Base-by-base conservation (phyloP, 345 rosid species). In the Nasturtium officinale region DNA sequence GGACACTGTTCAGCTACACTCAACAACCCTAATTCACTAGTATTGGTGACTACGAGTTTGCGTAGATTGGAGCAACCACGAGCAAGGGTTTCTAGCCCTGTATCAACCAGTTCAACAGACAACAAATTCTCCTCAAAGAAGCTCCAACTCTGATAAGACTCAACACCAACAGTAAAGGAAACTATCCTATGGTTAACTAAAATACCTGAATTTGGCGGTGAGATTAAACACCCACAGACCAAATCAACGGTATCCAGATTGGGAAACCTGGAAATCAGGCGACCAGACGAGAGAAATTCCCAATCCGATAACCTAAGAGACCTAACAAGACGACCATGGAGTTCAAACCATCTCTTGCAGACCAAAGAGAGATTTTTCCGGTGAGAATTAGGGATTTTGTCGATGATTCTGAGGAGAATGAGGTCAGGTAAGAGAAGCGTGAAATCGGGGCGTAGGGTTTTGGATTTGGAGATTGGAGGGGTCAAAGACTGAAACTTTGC, bases 321-420 rank as follows among this genome's bases (percentile, higher is more conserved):
- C 12, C 82, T 84, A 0, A 88, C 89, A 13, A 95, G 83, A 8
- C 89, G 85, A n/a, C 96, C 96, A 42, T 88, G 93, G 65, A 91
- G 89, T 63, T 75, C 75, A 11, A 83, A 59, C 99, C 99, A 95
- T 60, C 99, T 87, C 75, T 87, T 91, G 78, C 99, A 89, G n/a
- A 88, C 96, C 25, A 87, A 84, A 37, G 84, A 88, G 42, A 83
- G 91, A 42, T 72, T 57, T 61, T 75, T 74, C 25, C 83, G 77
- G 63, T 87, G 95, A 13, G 90, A 84, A 51, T 30, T 38, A 2
- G 96, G 91, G 53, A 88, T 77, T 20, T 65, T 86, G 4, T 82
- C 74, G 79, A 90, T 83, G 78, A 95, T 79, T 65, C 76, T 61
- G 77, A 91, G 86, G 74, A 95, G 90, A 43, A 85, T 78, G 33